phyloP scores from a whole-genome alignment of 768 basidiomycete genomes.

The Exidia glandulosa region DNA sequence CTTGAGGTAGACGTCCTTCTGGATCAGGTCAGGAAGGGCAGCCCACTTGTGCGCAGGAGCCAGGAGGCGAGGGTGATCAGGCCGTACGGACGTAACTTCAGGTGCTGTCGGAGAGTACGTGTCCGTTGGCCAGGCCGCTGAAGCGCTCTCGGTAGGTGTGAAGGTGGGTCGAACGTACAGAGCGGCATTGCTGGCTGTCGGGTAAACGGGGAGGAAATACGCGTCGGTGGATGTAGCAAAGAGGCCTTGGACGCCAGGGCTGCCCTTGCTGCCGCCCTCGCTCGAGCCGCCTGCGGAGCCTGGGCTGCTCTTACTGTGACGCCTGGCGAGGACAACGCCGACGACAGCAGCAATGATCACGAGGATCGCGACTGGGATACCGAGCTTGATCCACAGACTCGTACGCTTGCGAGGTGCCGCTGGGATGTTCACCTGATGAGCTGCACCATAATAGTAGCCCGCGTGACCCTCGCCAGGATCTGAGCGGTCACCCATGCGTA shows the following conservation, averaged over 20 bases:
- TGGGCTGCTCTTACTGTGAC: constrained; percentile 12
- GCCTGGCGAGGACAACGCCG: constrained; percentile 26
- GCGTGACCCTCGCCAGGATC: no score
- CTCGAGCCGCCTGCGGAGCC: constrained; percentile 3
- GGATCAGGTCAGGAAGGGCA: constrained; percentile 26
- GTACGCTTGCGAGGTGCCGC: no score
- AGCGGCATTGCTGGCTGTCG: constrained; percentile 59
- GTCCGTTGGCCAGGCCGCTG: constrained; percentile 19
- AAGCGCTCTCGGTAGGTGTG: constrained; percentile 14
- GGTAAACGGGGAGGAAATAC: constrained; percentile 77
- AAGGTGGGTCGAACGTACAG: constrained; percentile 23
- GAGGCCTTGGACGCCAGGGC: constrained; percentile 35
- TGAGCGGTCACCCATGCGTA: no score
- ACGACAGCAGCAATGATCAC: constrained; percentile 29
- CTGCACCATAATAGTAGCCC: no score
- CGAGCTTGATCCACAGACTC: constrained; percentile 1
- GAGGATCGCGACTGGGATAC: constrained; percentile 18
- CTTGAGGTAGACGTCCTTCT: constrained; percentile 28
- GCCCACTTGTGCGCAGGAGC: constrained; percentile 31
- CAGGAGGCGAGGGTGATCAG: constrained; percentile 29
- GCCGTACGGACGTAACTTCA: constrained; percentile 14
- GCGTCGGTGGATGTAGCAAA: constrained; percentile 72
- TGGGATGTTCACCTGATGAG: no score
- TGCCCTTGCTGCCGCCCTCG: constrained; percentile 4
- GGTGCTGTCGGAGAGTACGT: constrained; percentile 8